phyloP scores from a whole-genome alignment of 352 stramenopile species.

The Globisporangium barbulae region DNA sequence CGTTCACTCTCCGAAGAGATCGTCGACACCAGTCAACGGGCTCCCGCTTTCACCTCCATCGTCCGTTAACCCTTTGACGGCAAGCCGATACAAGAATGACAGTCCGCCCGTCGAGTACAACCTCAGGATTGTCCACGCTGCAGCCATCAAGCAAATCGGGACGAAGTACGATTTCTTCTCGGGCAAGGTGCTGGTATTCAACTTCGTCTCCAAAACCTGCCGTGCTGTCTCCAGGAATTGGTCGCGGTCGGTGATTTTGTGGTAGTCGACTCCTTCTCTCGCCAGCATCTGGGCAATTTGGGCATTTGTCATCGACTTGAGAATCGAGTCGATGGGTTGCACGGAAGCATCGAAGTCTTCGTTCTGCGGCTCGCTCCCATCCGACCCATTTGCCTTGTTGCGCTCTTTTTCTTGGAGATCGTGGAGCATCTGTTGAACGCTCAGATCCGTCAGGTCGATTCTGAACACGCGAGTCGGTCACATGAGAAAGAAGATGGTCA shows the following conservation, averaged over 20 bases:
- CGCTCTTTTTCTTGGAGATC: constrained; percentile 75
- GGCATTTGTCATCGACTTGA: constrained; percentile 72
- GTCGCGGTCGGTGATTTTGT: constrained; percentile 70
- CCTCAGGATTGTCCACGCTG: constrained; percentile 61
- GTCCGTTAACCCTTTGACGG: background rate
- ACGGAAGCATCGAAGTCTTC: constrained; percentile 18
- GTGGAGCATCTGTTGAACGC: constrained; percentile 77
- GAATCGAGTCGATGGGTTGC: constrained; percentile 62
- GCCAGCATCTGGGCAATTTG: constrained; percentile 64
- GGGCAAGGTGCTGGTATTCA: constrained; percentile 25
- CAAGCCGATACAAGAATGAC: constrained; percentile 11
- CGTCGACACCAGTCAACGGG: background rate
- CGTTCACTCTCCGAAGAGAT: constrained; percentile 14
- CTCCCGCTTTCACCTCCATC: background rate
- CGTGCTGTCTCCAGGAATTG: constrained; percentile 73
- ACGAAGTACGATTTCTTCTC: constrained; percentile 45
- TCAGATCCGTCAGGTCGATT: constrained; percentile 71
- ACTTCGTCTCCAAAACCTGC: constrained; percentile 59
- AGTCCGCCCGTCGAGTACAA: constrained; percentile 72
- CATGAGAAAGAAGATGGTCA: background rate
- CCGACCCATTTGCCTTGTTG: constrained; percentile 24
- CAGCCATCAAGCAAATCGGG: constrained; percentile 53
- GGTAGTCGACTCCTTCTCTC: constrained; percentile 69
- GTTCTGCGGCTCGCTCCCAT: constrained; percentile 2
- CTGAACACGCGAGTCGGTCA: constrained; percentile 21